These are phyloP conservation scores for Rosa rugosa DNA, from an alignment of 306 rosid species.

Conservation along the genomic window DNA sequence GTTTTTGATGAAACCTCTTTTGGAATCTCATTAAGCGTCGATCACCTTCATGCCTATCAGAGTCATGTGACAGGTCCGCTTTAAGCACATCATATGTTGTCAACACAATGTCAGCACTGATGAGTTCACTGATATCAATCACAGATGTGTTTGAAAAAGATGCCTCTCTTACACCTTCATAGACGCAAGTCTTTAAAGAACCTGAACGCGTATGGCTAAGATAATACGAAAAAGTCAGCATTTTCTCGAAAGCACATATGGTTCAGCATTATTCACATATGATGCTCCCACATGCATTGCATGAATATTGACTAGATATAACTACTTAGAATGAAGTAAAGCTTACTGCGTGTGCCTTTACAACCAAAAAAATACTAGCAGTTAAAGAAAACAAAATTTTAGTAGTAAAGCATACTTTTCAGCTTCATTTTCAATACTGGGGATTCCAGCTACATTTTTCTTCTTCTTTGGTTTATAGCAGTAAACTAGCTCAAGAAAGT, in stretches of 20 bases:
- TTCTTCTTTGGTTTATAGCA: neutral
- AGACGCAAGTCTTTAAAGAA: slow-evolving; percentile 71
- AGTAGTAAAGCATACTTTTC: too few species aligned
- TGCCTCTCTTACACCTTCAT: slow-evolving; percentile 77
- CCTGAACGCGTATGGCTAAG: slow-evolving; percentile 79
- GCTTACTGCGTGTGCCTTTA: neutral
- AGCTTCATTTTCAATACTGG: neutral
- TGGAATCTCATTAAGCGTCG: slow-evolving; percentile 84
- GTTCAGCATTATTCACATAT: neutral
- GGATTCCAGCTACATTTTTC: neutral
- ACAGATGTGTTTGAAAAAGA: slow-evolving; percentile 55
- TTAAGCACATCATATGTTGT: slow-evolving; percentile 93
- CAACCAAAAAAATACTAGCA: neutral
- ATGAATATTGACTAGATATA: neutral
- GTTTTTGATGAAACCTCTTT: slow-evolving; percentile 62
- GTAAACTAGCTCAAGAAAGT: neutral
- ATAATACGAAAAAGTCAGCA: slow-evolving; percentile 40
- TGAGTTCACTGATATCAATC: slow-evolving; percentile 63
- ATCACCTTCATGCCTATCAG: slow-evolving; percentile 93
- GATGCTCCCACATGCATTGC: neutral
- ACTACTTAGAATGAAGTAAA: neutral
- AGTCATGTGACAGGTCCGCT: slow-evolving; percentile 90
- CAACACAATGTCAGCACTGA: slow-evolving; percentile 74
- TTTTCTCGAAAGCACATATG: neutral
- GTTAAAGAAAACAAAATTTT: neutral